A percentile compares a stretch with the other conserved stretches of the same genome.
phyloP scores from a whole-genome alignment of 2,329 filamentous ascomycete species.

The Cladosporium sp. region DNA sequence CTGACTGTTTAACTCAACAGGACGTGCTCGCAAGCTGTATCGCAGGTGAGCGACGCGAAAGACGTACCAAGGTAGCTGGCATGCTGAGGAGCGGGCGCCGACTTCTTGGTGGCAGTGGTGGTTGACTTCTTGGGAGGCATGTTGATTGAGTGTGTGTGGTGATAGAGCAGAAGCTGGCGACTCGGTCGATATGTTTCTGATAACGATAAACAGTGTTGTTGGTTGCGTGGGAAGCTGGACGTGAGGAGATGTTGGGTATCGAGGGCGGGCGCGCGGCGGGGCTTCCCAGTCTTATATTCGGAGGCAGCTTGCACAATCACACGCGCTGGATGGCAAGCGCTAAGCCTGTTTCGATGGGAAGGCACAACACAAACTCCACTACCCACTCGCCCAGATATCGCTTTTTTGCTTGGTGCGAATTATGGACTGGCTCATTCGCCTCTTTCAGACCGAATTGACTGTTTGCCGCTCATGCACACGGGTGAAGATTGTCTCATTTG shows the following conservation, averaged over 20 bases:
- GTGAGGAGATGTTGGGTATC: slow-evolving; percentile 9
- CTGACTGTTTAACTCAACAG: not conserved
- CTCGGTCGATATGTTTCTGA: slow-evolving; percentile 30
- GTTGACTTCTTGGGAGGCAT: slow-evolving; percentile 62
- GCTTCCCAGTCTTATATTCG: slow-evolving; percentile 10
- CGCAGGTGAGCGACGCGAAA: slow-evolving; percentile 41
- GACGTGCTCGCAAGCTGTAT: slow-evolving; percentile 4
- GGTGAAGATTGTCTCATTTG: not conserved
- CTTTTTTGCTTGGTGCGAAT: slow-evolving; percentile 7
- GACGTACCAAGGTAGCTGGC: slow-evolving; percentile 63
- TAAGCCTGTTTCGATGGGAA: slow-evolving; percentile 11
- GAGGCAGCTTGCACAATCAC: slow-evolving; percentile 13
- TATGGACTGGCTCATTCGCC: not conserved
- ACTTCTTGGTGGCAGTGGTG: slow-evolving; percentile 55
- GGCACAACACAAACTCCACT: slow-evolving; percentile 13
- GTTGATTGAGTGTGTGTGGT: slow-evolving; percentile 21
- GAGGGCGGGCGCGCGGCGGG: slow-evolving; percentile 13
- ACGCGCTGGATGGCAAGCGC: slow-evolving; percentile 12
- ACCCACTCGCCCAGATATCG: slow-evolving; percentile 4
- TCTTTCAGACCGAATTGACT: not conserved
- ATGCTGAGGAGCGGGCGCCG: slow-evolving; percentile 51
- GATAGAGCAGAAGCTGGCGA: slow-evolving; percentile 29
- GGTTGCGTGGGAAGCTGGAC: slow-evolving; percentile 2
- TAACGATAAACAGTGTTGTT: slow-evolving; percentile 12
- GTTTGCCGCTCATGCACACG: not conserved